Evolutionary conservation across 2,329 filamentous ascomycete genomes (phyloP), one percentile per base, ranked within the genome.

Genomic region (Aspergillus aculeatus): DNA sequence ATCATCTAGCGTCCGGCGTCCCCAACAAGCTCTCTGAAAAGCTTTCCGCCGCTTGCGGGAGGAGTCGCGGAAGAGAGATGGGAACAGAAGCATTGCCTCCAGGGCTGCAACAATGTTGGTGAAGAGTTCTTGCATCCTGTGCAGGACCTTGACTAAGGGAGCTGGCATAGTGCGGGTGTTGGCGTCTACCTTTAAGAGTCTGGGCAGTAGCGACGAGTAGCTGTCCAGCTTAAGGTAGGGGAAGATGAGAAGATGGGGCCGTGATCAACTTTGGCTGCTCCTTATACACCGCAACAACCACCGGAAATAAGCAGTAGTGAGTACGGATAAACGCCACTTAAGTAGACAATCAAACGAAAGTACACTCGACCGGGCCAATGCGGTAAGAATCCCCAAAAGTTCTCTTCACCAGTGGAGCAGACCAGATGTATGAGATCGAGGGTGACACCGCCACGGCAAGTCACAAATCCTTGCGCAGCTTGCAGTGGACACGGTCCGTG

Each of bases 51-150:
- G 69, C 59, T 69, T 62, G 64, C 66, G 69, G 49, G 71, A 66
- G 58, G 70, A 53, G 55, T 72, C 68, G 56, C 73, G 69, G 68
- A 77, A 73, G 50, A 77, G 62, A 21, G 75, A 75, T 23, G 75
- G 75, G 54, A 78, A 76, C 54, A 77, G 61, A 24, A 79, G 65
- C 68, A 78, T 73, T 19, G 71, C 72, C 61, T 79, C 76, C 58
- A 80, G 64, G 11, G 73, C 72, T 31, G 72, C 66, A 35, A 78
- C 68, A 47, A 78, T 67, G 59, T 75, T 75, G 44, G 73, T 71
- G 62, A 78, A 78, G 48, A 78, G 68, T 57, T 76, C 69, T 65
- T 76, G 76, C 71, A 78, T 68, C 58, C 73, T 71, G 59, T 74
- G 75, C 67, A 76, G 68, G 61, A 76, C 72, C 62, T 74, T 78